A percentile compares a stretch with the other conserved stretches of the same genome.
Evolutionary conservation across 2,329 filamentous ascomycete genomes (phyloP).

Genomic region (Xylaria sp.): DNA sequence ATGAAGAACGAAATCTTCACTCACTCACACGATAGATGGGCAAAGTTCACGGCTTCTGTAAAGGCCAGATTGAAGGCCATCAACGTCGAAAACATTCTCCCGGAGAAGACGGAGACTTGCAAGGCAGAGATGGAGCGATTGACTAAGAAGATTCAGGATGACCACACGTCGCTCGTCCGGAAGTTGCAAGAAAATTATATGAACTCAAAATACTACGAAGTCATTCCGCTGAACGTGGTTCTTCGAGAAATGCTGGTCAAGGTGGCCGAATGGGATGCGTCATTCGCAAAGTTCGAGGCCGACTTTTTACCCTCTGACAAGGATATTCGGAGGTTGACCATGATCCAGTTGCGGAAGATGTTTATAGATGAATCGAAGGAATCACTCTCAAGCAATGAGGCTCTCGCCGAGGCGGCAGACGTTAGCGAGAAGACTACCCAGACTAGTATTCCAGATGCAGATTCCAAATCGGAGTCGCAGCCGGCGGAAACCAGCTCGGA

Average conservation of each 20-base stretch:
- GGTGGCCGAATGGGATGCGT: conserved; percentile 89
- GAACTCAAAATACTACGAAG: conserved; percentile 93
- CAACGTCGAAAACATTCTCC: conserved; percentile 85
- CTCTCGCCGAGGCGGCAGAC: conserved; percentile 59
- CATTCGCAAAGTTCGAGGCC: conserved; percentile 86
- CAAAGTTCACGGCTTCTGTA: conserved; percentile 85
- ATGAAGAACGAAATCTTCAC: conserved; percentile 91
- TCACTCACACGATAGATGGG: conserved; percentile 79
- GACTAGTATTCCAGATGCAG: conserved; percentile 30
- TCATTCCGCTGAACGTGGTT: conserved; percentile 88
- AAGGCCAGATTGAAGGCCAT: conserved; percentile 83
- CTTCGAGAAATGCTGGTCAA: conserved; percentile 91
- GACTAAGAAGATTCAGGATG: conserved; percentile 78
- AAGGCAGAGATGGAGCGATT: conserved; percentile 79
- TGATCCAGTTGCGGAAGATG: conserved; percentile 90
- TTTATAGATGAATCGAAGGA: conserved; percentile 89
- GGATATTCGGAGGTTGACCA: conserved; percentile 89
- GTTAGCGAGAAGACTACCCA: conserved; percentile 51
- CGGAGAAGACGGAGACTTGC: conserved; percentile 83
- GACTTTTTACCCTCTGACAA: conserved; percentile 95
- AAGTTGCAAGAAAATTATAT: conserved; percentile 90
- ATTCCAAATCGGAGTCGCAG: conserved; percentile 26
- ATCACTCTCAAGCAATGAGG: conserved; percentile 71
- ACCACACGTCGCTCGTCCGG: conserved; percentile 72
- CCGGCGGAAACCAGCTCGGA: conserved; percentile 21